These are phyloP conservation scores for Blastobotrys raffinosifermentans DNA, from an alignment of 1,139 yeast species.

Conservation along the genomic window DNA sequence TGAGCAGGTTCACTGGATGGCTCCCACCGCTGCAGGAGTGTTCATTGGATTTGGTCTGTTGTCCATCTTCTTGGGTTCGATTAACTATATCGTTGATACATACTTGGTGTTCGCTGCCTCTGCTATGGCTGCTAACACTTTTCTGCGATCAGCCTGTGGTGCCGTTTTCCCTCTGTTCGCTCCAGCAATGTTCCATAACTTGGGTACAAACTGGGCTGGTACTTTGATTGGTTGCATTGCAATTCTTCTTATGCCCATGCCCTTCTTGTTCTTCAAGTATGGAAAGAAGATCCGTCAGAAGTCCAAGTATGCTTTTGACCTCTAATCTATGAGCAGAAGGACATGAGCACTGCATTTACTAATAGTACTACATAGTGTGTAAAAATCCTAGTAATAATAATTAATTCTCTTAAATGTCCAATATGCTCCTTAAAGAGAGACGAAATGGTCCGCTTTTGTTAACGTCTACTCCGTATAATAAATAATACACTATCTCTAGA, in stretches of 20 bases:
- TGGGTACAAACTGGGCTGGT: conserved; percentile 83
- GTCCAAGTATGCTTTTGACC: conserved; percentile 56
- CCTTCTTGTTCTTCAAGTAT: conserved; percentile 60
- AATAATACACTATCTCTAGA: no score
- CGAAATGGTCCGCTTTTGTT: no score
- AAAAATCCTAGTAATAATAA: no score
- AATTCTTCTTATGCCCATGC: conserved; percentile 60
- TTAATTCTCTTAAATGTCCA: no score
- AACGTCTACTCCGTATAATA: no score
- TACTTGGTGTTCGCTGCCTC: conserved; percentile 80
- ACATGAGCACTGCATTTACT: no score
- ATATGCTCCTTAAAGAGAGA: no score
- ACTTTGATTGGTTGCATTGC: conserved; percentile 69
- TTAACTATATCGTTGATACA: conserved; percentile 75
- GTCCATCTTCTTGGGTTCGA: conserved; percentile 68
- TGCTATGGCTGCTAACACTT: conserved; percentile 84
- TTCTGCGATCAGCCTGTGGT: conserved; percentile 70
- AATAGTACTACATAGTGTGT: no score
- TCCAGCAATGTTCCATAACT: conserved; percentile 62
- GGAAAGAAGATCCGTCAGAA: conserved; percentile 49
- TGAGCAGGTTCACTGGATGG: conserved; percentile 69
- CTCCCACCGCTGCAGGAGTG: conserved; percentile 70
- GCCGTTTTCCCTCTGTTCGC: conserved; percentile 80
- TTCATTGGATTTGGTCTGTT: conserved; percentile 72
- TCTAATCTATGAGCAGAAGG: no score